Evolutionary conservation across 2,329 filamentous ascomycete species (phyloP), one percentile per base, ranked within the genome.

Genomic region (Penicillium sp.): DNA sequence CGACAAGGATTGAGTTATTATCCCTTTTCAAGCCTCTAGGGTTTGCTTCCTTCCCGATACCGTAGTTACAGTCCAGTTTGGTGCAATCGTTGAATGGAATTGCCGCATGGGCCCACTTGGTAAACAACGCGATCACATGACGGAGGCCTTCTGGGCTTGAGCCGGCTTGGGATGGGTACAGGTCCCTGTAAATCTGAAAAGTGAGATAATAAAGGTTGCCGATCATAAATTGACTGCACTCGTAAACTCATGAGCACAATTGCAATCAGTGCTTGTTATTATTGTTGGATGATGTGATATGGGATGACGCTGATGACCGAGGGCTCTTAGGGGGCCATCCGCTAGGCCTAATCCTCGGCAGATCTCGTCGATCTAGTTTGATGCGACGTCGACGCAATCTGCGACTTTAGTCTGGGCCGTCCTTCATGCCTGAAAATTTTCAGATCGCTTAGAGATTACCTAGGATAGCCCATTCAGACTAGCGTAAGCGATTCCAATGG

Each of bases 101-200:
- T 17, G 22, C 39, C 34, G 34, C 17, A 39, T 38, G 35, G 48
- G 37, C 54, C 43, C 34, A 35, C 17, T 20, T 20, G 43, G 43
- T 49, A 55, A 55, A 55, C 43, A 55, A 17, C n/a, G 37, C 34
- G 54, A 49, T 55, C 54, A 55, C 54, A 55, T 55, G 54, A 55
- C 25, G 31, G 4, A 14, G 25, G 25, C 15, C 42, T 28, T n/a
- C 42, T 45, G 5, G 42, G 22, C 6, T 39, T 47, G 17, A 31
- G 28, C 28, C 1, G 34, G 22, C 20, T 25, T 47, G 42, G 28
- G 28, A 31, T 6, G 7, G 28, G 28, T 31, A 31, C 28, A 6
- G 28, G 28, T 7, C 28, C 7, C 28, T 6, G 7, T 31, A 31
- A 31, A 10, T 31, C 28, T 31, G 1, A 1, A 31, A 31, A 8